Evolutionary conservation across 495 filamentous ascomycete genomes (phyloP), one percentile per base, ranked within the genome.

Genomic region (Neurospora sp.): DNA sequence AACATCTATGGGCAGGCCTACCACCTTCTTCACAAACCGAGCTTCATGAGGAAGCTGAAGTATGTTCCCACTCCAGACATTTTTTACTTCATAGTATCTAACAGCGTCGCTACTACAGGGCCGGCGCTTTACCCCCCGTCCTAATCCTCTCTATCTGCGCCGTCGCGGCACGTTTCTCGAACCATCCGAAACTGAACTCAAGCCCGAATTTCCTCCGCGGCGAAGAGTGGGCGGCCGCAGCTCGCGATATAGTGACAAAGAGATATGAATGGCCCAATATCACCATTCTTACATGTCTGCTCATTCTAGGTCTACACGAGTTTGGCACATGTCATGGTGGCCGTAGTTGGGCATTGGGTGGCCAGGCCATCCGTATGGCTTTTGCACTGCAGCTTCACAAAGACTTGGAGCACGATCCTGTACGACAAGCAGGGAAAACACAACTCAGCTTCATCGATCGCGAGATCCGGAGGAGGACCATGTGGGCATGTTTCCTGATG

Each of bases 401-500:
- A 81, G 95, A 99, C 81, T 85, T 96, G n/a, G 94, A 96, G 71
- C 88, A 92, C 73, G 94, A 98, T 78, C 93, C 92, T 1, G 84
- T 90, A 22, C 86, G 85, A 44, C 85, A 90, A 37, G 91, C 91
- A 73, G 88, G 87, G 39, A 88, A 88, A 4, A 87, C 88, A 16
- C 89, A 91, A 72, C 85, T 99, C 48, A 97, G 92, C 77, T 93
- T 93, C 76, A 96, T 94, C 14, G 96, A 99, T 81, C 89, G 92
- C 41, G 96, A 99, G 79, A 97, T 98, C 44, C 86, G 96, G 71
- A 86, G 95, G 72, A 87, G 96, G 70, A 96, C 93, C 6, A 98
- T 99, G 95, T 99, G 96, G 96, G 92, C 94, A 31, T 97, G 94
- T 79, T 97, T 95, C 77, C 78, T 96, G 73, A 97, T 99, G 96